Conservation (phyloP, 2,329 filamentous ascomycete species). For the Aureobasidium sp. region DNA sequence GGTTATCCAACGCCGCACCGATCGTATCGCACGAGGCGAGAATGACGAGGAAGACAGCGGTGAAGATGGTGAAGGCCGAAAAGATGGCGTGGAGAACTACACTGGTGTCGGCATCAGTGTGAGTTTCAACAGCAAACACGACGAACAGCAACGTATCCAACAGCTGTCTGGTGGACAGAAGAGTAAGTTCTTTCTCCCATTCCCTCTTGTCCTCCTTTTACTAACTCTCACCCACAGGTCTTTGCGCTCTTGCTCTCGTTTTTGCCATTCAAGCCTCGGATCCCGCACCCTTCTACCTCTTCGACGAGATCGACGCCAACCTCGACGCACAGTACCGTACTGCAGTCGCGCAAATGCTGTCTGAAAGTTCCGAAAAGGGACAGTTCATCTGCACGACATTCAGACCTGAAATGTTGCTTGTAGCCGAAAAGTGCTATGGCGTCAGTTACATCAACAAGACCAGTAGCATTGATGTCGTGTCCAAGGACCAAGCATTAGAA, state of each 20-base stretch:
- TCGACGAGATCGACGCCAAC: slow-evolving; percentile 98
- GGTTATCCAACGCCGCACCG: slow-evolving; percentile 84
- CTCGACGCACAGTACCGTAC: slow-evolving; percentile 96
- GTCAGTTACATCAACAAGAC: slow-evolving; percentile 90
- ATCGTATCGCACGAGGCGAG: slow-evolving; percentile 52
- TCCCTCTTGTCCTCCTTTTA: neutral
- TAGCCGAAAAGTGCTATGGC: slow-evolving; percentile 96
- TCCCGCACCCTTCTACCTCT: slow-evolving; percentile 96
- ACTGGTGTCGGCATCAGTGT: slow-evolving; percentile 94
- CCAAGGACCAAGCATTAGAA: slow-evolving; percentile 75
- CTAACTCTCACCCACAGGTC: slow-evolving; percentile 43
- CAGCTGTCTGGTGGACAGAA: slow-evolving; percentile 97
- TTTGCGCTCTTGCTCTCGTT: slow-evolving; percentile 93
- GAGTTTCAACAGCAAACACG: slow-evolving; percentile 96
- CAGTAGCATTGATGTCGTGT: slow-evolving; percentile 85
- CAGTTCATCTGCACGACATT: slow-evolving; percentile 99
- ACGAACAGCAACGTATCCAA: slow-evolving; percentile 96
- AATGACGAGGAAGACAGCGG: slow-evolving; percentile 49
- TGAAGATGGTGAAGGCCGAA: slow-evolving; percentile 28
- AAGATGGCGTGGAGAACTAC: slow-evolving; percentile 75
- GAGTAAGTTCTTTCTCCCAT: slow-evolving; percentile 49
- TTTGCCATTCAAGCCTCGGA: slow-evolving; percentile 98
- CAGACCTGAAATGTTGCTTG: slow-evolving; percentile 87
- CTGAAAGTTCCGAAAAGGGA: slow-evolving; percentile 45
- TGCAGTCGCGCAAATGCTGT: slow-evolving; percentile 80